Evolutionary conservation across 768 basidiomycete genomes (phyloP).

Genomic region (Rhizopogon rudus): DNA sequence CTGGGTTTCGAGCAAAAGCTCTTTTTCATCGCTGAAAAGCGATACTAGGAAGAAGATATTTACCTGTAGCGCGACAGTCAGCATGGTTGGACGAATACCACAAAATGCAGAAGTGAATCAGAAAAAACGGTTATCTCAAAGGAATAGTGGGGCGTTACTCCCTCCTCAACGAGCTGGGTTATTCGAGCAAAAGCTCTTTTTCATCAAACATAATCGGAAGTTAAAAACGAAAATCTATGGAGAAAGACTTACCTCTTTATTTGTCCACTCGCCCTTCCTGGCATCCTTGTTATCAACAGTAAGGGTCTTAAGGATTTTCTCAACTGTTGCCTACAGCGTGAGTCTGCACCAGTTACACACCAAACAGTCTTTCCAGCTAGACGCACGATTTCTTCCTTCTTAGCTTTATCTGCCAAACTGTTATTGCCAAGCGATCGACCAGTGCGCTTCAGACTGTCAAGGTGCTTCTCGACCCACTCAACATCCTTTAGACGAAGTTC

Average conservation of each 20-base stretch:
- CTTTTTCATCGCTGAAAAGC: conserved; percentile 53
- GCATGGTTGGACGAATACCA: background rate
- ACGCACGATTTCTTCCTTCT: conserved; percentile 91
- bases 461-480: conserved; percentile 94
- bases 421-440: conserved; percentile 67
- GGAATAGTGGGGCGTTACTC: conserved; percentile 82
- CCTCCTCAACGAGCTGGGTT: conserved; percentile 97
- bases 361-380: background rate
- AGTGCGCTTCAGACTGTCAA: conserved; percentile 73
- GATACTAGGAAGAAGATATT: conserved; percentile 4
- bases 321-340: conserved; percentile 61
- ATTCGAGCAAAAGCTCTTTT: conserved; percentile 76
- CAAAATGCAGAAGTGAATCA: conserved; percentile 26
- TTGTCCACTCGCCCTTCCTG: conserved; percentile 90
- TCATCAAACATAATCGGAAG: conserved; percentile 40
- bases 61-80: conserved; percentile 15
- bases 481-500: conserved; percentile 96
- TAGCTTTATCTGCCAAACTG: conserved; percentile 89
- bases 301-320: conserved; percentile 79
- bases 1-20: conserved; percentile 87
- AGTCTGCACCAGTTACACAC: conserved; percentile 11
- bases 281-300: conserved; percentile 83
- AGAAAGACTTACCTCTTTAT: conserved; percentile 79
- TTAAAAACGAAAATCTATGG: background rate
- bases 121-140: conserved; percentile 55